Evolutionary conservation across 2,329 filamentous ascomycete genomes (phyloP), one percentile per base, ranked within the genome.

Genomic region (Alternaria ethzedia): DNA sequence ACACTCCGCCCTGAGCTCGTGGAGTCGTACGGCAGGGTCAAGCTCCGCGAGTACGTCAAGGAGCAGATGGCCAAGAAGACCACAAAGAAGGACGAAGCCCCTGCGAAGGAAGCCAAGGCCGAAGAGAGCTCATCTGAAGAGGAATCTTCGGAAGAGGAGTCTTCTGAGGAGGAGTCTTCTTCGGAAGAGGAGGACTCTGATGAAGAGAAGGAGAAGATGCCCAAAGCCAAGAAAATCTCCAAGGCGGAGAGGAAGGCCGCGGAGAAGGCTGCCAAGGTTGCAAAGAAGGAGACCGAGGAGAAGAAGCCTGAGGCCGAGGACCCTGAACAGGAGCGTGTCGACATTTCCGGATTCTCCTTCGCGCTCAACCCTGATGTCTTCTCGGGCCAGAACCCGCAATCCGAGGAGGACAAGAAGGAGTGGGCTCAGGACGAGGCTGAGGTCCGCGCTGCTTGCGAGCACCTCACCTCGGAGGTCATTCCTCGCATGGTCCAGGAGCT

Each of bases 281-380:
- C 44, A 41, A 69, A 68, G 64, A 69, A 74, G 60, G 70, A 68
- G 26, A 60, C 49, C 7, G 65, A 56, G 2, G 62, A 57, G 50
- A 61, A 65, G 55, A 65, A 63, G 59, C 49, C 57, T 20, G 57
- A 66, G n/a, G n/a, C 47, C 1, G 79, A 83, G 15, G 65, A 69
- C 15, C 26, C 61, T 3, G 79, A 83, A 64, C 86, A 89, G 73
- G 90, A 92, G 67, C 89, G 90, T 59, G 91, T 97, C 41, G 94
- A 98, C 74, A 89, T 97, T 63, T 92, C 93, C 46, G 89, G 91
- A 72, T 99, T 98, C 85, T 86, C 89, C 50, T 94, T 97, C 74
- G 86, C 93, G 7, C 87, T 99, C 56, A 99, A 99, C 83, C 94
- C 96, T 6, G 96, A 99, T 80, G 93, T 93, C 30, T 98, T 95